Percentiles rank a stretch among this genome's conserved stretches.
Conservation (phyloP, 1,284 basidiomycete species). For the Ustilago hordei region DNA sequence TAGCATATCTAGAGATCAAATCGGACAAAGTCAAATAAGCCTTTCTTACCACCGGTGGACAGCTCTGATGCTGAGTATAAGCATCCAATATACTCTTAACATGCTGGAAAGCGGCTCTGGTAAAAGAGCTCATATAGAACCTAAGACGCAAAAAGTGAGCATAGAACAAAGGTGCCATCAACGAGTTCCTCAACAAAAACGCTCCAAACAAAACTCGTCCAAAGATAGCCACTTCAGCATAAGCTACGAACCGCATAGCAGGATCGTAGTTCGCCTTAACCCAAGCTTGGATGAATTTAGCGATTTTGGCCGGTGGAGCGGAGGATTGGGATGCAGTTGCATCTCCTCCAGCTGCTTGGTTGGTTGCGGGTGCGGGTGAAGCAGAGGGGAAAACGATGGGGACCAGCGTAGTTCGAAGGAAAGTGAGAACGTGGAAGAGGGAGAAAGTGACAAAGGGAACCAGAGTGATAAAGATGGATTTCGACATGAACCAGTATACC, state of each 20-base stretch:
- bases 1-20: constrained; percentile 63
- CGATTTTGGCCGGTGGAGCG: constrained; percentile 54
- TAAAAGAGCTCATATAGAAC: constrained; percentile 69
- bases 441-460: constrained; percentile 69
- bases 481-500: constrained; percentile 69
- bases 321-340: constrained; percentile 39
- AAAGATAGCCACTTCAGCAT: constrained; percentile 68
- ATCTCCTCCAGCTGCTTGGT: constrained; percentile 29
- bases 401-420: constrained; percentile 61
- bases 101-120: constrained; percentile 66
- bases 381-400: constrained; percentile 57
- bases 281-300: constrained; percentile 67
- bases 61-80: constrained; percentile 60
- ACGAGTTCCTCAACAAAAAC: constrained; percentile 64
- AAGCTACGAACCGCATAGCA: constrained; percentile 70
- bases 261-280: constrained; percentile 70
- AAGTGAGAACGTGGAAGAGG: constrained; percentile 68
- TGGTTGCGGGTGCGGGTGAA: constrained; percentile 33
- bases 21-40: constrained; percentile 65
- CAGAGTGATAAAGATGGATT: constrained; percentile 69
- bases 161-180: constrained; percentile 66
- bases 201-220: constrained; percentile 67
- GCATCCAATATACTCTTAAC: constrained; percentile 61
- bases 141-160: constrained; percentile 67
- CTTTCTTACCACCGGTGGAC: constrained; percentile 63